These are phyloP conservation scores for Conoideocrella luteorostrata DNA, from an alignment of 2,329 filamentous ascomycete genomes.

Conservation along the genomic window DNA sequence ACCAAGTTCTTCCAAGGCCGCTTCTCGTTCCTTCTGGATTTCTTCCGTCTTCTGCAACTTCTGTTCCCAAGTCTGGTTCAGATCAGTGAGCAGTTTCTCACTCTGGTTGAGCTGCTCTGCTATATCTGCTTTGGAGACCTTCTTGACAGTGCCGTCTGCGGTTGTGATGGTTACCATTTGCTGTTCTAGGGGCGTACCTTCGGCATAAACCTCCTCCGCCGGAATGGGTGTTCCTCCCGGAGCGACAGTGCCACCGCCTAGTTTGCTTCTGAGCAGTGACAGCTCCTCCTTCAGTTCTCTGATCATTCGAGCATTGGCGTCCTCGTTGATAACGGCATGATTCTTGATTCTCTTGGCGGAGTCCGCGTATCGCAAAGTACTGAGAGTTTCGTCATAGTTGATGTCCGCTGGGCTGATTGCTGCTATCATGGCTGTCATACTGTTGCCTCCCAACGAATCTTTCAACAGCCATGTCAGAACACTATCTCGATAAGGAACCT, in stretches of 20 bases:
- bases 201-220: conserved; percentile 79
- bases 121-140: conserved; percentile 97
- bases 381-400: conserved; percentile 96
- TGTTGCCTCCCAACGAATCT: conserved; percentile 95
- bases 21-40: conserved; percentile 95
- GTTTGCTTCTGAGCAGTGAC: conserved; percentile 75
- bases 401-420: conserved; percentile 97
- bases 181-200: conserved; percentile 86
- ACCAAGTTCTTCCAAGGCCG: conserved; percentile 89
- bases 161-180: conserved; percentile 94
- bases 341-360: conserved; percentile 99
- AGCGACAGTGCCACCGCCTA: conserved; percentile 51
- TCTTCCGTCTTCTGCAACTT: conserved; percentile 91
- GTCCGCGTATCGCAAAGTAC: conserved; percentile 91
- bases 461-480: conserved; percentile 95
- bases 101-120: conserved; percentile 93
- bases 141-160: conserved; percentile 79
- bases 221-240: conserved; percentile 45
- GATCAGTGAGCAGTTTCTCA: conserved; percentile 89
- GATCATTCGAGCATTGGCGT: conserved; percentile 98
- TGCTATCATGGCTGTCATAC: conserved; percentile 99
- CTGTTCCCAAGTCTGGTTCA: conserved; percentile 98
- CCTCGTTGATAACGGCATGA: conserved; percentile 97
- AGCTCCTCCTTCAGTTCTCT: conserved; percentile 95
- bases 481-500: conserved; percentile 96